Evolutionary conservation across 2,329 filamentous ascomycete species (phyloP).

Genomic region (Ophiocordyceps camponoti-floridani): DNA sequence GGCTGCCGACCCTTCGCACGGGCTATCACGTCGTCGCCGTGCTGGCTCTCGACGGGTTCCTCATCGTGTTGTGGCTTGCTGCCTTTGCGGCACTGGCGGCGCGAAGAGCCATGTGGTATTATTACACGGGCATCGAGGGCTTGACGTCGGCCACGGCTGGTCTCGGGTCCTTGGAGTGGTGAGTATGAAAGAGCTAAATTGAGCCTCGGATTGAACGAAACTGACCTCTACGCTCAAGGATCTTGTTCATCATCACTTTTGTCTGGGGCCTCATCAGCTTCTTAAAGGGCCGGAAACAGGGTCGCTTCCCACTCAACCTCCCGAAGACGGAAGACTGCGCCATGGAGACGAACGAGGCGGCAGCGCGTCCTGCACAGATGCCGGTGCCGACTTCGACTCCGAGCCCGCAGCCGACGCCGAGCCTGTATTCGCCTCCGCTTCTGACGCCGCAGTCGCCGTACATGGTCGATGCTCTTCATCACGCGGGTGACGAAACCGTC

Average conservation of each 20-base stretch:
- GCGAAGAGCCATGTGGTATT: conserved; percentile 17
- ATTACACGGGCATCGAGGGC: conserved; percentile 11
- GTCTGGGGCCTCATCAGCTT: conserved; percentile 17
- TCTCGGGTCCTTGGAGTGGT: conserved; percentile 25
- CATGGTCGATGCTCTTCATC: conserved; percentile 4
- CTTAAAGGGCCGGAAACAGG: conserved; percentile 18
- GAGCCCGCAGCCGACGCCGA: conserved; percentile 6
- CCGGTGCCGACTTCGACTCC: conserved; percentile 4
- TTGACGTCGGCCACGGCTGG: conserved; percentile 23
- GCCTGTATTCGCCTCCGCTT: background rate
- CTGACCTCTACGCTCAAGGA: conserved; percentile 7
- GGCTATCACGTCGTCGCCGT: conserved; percentile 26
- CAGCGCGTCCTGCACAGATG: conserved; percentile 7
- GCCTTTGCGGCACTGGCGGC: conserved; percentile 22
- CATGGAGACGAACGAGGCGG: conserved; percentile 15
- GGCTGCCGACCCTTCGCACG: conserved; percentile 12
- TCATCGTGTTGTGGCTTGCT: conserved; percentile 29
- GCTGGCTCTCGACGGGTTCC: conserved; percentile 22
- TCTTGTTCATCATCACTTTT: conserved; percentile 20
- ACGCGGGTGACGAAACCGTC: background rate
- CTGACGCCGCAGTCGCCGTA: conserved; percentile 10
- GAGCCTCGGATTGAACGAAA: background rate
- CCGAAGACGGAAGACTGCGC: conserved; percentile 6
- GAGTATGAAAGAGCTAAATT: conserved; percentile 4
- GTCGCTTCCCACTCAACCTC: conserved; percentile 12